phyloP scores from a whole-genome alignment of 2,329 filamentous ascomycete species.

The Nannizzia gypsea region DNA sequence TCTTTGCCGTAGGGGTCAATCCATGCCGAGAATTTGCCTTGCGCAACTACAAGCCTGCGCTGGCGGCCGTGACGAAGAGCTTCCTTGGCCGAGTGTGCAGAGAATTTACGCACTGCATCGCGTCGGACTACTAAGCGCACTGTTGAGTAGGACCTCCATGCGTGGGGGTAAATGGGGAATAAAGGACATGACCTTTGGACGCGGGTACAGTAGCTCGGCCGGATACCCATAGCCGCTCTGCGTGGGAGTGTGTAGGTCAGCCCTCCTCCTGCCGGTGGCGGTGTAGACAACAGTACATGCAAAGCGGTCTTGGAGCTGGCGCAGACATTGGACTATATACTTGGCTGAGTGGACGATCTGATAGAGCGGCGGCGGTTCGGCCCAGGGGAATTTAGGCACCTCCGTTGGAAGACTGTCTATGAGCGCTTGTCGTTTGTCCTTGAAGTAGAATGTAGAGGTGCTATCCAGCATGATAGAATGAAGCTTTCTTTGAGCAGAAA shows the following conservation, averaged over 20 bases:
- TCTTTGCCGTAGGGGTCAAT: constrained; percentile 28
- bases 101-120: constrained; percentile 27
- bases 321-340: constrained; percentile 19
- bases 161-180: constrained; percentile 25
- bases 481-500: constrained; percentile 37
- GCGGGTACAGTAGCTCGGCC: neutral
- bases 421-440: constrained; percentile 37
- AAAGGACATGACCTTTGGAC: constrained; percentile 17
- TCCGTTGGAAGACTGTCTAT: constrained; percentile 17
- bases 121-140: constrained; percentile 29
- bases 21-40: constrained; percentile 27
- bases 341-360: constrained; percentile 1
- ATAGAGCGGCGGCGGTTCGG: neutral
- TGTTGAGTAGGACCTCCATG: constrained; percentile 30
- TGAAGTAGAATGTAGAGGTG: constrained; percentile 45
- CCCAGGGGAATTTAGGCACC: constrained; percentile 5
- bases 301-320: constrained; percentile 27
- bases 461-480: constrained; percentile 45
- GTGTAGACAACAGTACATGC: constrained; percentile 32
- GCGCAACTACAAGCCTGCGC: constrained; percentile 26
- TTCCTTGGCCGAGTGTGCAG: constrained; percentile 21
- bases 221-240: neutral
- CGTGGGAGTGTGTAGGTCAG: constrained; percentile 12
- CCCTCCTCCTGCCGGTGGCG: constrained; percentile 15
- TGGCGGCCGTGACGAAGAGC: neutral